A percentile compares a stretch with the other conserved stretches of the same genome.
These are phyloP conservation scores for Cyberlindnera maritima DNA, from an alignment of 805 yeast genomes.

Conservation along the genomic window DNA sequence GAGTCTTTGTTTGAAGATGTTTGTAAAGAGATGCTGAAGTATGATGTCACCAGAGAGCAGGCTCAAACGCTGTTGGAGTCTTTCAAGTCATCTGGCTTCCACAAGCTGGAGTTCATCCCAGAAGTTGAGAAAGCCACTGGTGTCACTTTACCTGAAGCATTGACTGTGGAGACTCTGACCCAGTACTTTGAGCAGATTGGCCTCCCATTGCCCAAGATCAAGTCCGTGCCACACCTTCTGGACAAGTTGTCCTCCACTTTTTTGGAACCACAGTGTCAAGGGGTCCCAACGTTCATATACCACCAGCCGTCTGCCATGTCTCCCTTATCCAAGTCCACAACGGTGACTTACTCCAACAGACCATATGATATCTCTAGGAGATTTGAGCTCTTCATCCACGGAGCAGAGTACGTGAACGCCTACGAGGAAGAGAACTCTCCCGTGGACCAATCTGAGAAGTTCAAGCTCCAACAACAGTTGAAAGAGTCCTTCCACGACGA, in stretches of 20 bases:
- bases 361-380: slow-evolving; percentile 53
- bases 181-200: slow-evolving; percentile 33
- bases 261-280: slow-evolving; percentile 60
- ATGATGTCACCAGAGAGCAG: slow-evolving; percentile 12
- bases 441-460: slow-evolving; percentile 60
- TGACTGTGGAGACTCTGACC: slow-evolving; percentile 40
- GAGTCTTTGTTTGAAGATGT: slow-evolving; percentile 52
- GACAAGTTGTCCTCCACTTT: slow-evolving; percentile 60
- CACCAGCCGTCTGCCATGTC: slow-evolving; percentile 86
- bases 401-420: slow-evolving; percentile 84
- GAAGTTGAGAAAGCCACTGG: slow-evolving; percentile 58
- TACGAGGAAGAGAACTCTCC: slow-evolving; percentile 97
- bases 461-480: slow-evolving; percentile 52
- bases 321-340: slow-evolving; percentile 76
- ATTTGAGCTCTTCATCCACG: slow-evolving; percentile 80
- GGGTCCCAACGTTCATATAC: slow-evolving; percentile 66
- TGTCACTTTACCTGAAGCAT: slow-evolving; percentile 40
- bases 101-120: slow-evolving; percentile 61
- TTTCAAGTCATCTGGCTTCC: slow-evolving; percentile 27
- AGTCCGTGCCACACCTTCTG: slow-evolving; percentile 57
- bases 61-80: slow-evolving; percentile 1
- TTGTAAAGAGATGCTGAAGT: slow-evolving; percentile 29
- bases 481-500: slow-evolving; percentile 48
- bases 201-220: slow-evolving; percentile 33
- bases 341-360: slow-evolving; percentile 29